Base-by-base conservation (phyloP, 2,329 filamentous ascomycete species). In the Mycocentrospora acerina region DNA sequence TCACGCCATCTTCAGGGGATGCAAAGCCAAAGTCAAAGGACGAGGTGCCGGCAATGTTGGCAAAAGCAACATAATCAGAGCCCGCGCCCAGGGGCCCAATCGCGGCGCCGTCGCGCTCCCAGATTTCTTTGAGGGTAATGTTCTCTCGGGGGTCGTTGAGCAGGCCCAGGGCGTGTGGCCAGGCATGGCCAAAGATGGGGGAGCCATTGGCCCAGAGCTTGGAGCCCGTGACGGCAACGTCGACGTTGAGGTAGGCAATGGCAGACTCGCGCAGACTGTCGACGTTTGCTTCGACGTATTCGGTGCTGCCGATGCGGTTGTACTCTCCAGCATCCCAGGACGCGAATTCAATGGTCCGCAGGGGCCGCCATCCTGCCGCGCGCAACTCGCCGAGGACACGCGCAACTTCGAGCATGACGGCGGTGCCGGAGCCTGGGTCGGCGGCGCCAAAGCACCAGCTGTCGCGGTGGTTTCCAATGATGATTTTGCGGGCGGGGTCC, bases 321-420 rank as follows among this genome's bases (percentile, higher is more conserved):
- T 95, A 97, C 67, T 91, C 89, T 53, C 85, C 85, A 4, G 81
- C 93, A 65, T 98, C 93, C 93, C 93, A 98, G 24, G 88, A 95
- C 60, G 90, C 90, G 66, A 98, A 97, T 64, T 95, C 87, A 49
- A 98, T 95, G 3, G 89, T 94, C n/a, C 93, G 85, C 12, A 95
- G 75, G 1, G 93, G 93, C 17, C 87, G 80, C 93, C 93, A 98
- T 36, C 90, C 91, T 40, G 82, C 80, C 12, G 76, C 69, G 15
- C 83, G 75, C 12, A 97, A 78, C 48, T 88, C 82, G 27, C 90
- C 89, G 56, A 98, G 88, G 32, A 95, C 82, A 29, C 86, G 83
- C 15, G 87, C 83, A 41, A 97, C 77, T 70, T 98, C 93, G 37
- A 97, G 78, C 77, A 98, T 85, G 27, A 97, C 78, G 4, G 91